phyloP scores from a whole-genome alignment of 495 filamentous ascomycete species.

The Aspergillus sclerotiicarbonarius region DNA sequence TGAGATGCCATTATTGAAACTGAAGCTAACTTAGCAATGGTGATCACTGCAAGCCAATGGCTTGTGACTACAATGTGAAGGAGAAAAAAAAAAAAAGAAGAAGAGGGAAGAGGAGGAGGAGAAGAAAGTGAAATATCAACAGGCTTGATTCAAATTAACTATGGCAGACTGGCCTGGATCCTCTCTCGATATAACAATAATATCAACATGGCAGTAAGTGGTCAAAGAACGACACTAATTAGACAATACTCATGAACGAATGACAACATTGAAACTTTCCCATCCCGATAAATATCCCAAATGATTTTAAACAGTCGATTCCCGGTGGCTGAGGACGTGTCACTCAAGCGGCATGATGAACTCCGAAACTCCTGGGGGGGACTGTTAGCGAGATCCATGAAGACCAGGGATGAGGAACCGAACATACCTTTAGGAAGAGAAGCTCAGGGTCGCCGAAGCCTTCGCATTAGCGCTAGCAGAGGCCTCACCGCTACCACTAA shows the following conservation, averaged over 20 bases:
- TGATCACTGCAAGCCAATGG: too few relatives aligned
- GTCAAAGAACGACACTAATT: neutral
- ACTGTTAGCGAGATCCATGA: neutral
- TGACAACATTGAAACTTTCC: conserved; percentile 1
- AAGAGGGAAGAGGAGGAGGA: too few relatives aligned
- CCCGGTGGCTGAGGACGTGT: neutral
- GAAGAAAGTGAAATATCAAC: neutral
- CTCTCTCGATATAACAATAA: neutral
- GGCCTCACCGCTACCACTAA: neutral
- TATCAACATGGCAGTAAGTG: neutral
- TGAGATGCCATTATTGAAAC: too few relatives aligned
- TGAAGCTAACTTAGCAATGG: too few relatives aligned
- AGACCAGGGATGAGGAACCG: neutral
- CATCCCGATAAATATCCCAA: neutral
- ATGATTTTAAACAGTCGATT: neutral
- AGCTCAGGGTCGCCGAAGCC: neutral
- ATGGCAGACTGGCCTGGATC: neutral
- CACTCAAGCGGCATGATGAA: neutral
- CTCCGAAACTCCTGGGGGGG: neutral
- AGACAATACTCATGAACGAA: conserved; percentile 6
- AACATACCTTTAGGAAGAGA: conserved; percentile 2
- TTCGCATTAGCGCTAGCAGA: conserved; percentile 5
- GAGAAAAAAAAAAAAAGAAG: neutral
- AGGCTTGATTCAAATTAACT: neutral
- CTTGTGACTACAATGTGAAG: neutral